Evolutionary conservation across 257 asterid genomes (phyloP).

Genomic region (Plectranthus barbatus): DNA sequence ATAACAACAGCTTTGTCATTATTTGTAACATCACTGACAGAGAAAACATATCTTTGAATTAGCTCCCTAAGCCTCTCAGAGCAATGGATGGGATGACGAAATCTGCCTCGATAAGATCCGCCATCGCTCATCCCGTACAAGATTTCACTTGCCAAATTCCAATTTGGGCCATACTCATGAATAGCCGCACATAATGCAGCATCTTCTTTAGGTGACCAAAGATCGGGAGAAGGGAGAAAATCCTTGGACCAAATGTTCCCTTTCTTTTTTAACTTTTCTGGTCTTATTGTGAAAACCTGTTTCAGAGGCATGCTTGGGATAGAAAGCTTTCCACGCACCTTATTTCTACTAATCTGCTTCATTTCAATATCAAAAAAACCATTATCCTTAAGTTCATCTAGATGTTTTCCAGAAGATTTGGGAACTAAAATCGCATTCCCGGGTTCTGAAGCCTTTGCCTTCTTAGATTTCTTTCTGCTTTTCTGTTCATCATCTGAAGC

Average conservation of each 20-base stretch:
- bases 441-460: constrained; percentile 44
- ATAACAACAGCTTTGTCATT: constrained; percentile 54
- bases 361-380: constrained; percentile 41
- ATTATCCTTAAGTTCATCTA: constrained; percentile 41
- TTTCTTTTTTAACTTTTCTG: constrained; percentile 70
- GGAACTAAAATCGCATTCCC: constrained; percentile 27
- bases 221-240: constrained; percentile 61
- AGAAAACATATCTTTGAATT: constrained; percentile 66
- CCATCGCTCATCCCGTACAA: constrained; percentile 68
- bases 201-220: constrained; percentile 85
- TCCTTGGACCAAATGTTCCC: constrained; percentile 59
- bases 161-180: constrained; percentile 85
- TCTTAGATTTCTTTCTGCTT: constrained; percentile 58
- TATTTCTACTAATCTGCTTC: constrained; percentile 54
- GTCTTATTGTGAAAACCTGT: constrained; percentile 58
- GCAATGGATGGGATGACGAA: constrained; percentile 83
- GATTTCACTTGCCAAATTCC: constrained; percentile 82
- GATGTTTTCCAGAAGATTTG: constrained; percentile 40
- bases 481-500: constrained; percentile 43
- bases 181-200: constrained; percentile 70
- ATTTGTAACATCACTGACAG: constrained; percentile 46
- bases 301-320: constrained; percentile 62
- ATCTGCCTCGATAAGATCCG: constrained; percentile 76
- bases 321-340: constrained; percentile 57
- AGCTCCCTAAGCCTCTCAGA: constrained; percentile 95